Evolutionary conservation across 495 filamentous ascomycete species (phyloP), one percentile per base, ranked within the genome.

Genomic region (Penicillium mononematosum): DNA sequence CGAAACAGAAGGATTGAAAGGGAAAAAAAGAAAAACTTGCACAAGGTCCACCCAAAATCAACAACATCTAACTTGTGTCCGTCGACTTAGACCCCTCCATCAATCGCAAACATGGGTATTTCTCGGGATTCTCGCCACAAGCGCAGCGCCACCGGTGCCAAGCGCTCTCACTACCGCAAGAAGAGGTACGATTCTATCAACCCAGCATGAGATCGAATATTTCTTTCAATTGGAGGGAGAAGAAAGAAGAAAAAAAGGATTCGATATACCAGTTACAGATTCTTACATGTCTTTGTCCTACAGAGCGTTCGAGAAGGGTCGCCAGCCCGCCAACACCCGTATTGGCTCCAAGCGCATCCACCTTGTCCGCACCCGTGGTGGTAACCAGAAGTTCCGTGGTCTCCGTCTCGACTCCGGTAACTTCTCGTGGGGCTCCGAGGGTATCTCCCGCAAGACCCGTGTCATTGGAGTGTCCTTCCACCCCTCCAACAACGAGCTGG

Each of bases 401-500:
- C 92, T 99, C 55, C 95, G 94, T 84, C 88, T 99, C 81, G 94
- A 99, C 77, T 89, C 92, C 62, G 94, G 94, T 75, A 99, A 99
- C 85, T 99, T 96, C 81, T 92, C 92, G 62, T 99, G 94, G 94
- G 94, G 89, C 67, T 96, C 91, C 65, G 94, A 99, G 85, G 91
- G 91, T 68, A 79, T 93, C 78, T 86, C 91, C 81, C 91, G 92
- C 84, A 99, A 99, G 85, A 88, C 88, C 78, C 95, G 94, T 84
- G 91, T 99, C 71, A 96, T 99, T 77, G 90, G 80, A 68, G 95
- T 98, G 79, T 88, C 87, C 70, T 99, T 88, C 87, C 94, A 99
- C 79, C 95, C 94, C 51, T 98, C 94, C 75, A 99, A 99, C 90
- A 99, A 99, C 88, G 94, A 99, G 80, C 84, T 99, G 69, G 91